Base-by-base conservation (phyloP, 768 basidiomycete genomes). In the Hortiboletus flavorubellus region DNA sequence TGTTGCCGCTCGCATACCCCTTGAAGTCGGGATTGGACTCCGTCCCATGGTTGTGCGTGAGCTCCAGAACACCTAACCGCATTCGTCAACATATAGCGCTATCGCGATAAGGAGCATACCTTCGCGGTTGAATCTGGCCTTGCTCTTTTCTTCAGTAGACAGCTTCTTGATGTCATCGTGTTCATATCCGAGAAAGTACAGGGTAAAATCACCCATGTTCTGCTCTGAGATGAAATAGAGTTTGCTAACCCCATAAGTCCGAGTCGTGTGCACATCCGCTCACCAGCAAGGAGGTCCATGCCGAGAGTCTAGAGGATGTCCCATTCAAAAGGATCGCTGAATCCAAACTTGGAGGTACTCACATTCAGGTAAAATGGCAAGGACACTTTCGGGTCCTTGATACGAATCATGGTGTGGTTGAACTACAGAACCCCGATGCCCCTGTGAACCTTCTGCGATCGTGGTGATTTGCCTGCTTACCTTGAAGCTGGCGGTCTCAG, bases 31-130 rank as follows among this genome's bases (percentile, higher is more conserved):
- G 63, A 68, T 95, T 88, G 52, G 73, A 75, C 74, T 98, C 96
- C 53, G 92, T 91, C 52, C 94, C 92, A 69, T 93, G 91, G 76
- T 94, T 93, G 75, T 89, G 85, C 2, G 89, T 93, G 46, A 93
- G 79, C 69, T 95, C 91, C 55, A 93, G 81, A 60, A 94, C 73
- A 50, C 86, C 88, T 89, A 61, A n/a, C 45, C 23, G 34, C 29
- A 29, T 15, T 16, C n/a, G 34, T 40, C 5, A 9, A 29, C 5
- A 9, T 14, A 6, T 5, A 14, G n/a, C 21, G 8, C 8, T 15
- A 42, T 26, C 30, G 29, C 4, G 41, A 26, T 44, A 16, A n/a
- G 10, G 16, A 23, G 10, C 46, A 38, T 55, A 83, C 91, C 92
- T 80, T 93, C 87, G 46, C 91, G 82, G 45, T 75, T 64, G 64